Evolutionary conservation across 1,284 basidiomycete species (phyloP), one percentile per base, ranked within the genome.

Genomic region (Ceraceosorus guamensis): DNA sequence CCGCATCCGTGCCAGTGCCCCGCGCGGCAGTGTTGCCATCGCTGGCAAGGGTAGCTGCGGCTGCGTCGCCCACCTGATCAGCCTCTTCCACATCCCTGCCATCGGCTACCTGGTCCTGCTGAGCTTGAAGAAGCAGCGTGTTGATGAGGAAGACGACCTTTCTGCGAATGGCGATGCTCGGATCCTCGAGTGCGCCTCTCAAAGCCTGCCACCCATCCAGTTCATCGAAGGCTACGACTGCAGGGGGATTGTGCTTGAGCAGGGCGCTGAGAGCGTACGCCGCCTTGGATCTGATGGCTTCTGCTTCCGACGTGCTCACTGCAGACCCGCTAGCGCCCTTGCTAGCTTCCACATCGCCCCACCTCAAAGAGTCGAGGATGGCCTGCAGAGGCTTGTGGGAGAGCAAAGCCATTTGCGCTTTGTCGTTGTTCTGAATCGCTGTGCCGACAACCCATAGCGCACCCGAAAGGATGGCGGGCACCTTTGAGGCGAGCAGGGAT

Each of bases 391-490:
- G 83, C 6, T 82, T 85, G 61, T 18, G 24, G 7, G 48, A 13
- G 70, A 95, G 89, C 1, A 86, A 83, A 50, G 84, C 82, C 30
- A 64, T 59, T 72, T 97, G 93, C 0, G 91, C 91, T 53, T 87
- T 83, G 4, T 89, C 87, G 68, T 97, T 98, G 76, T 98, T 97
- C 76, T 97, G 92, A 1, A 93, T 78, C 0, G 93, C 91, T 0
- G 93, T 97, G 4, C 93, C 93, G 16, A 89, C 81, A 6, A 96
- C 86, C 93, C 93, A 97, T 10, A 91, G 80, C 0, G 86, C 84
- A 56, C 89, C 85, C 50, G 82, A 79, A 63, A 85, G 85, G 35
- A 96, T 83, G 41, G 57, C 39, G 1, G 61, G 56, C 31, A 46
- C 46, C 8, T 80, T 79, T 31, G 83, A 81, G 5, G 85, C 79